Evolutionary conservation across 306 rosid species (phyloP), one percentile per base, ranked within the genome.

Genomic region (Trifolium subterraneum): DNA sequence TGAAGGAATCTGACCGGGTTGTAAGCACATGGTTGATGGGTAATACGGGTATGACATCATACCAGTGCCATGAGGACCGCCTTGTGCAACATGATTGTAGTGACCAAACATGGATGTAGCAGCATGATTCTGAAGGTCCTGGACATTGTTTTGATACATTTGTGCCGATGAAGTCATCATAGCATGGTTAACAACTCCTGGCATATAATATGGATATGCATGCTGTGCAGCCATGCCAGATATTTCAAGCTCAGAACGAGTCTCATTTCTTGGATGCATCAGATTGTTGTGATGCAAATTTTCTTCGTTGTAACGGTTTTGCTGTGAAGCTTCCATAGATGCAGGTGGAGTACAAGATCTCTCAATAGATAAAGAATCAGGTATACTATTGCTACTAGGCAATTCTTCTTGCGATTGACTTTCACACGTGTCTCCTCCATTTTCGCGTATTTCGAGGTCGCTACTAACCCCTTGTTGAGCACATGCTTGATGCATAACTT

Each of bases 331-430:
- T 60, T 89, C 92, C 78, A 56, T 60, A 14, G 88, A 85, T 69
- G 88, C 86, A 60, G 92, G 87, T 48, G 96, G 92, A 65, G 99
- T 92, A 65, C 85, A 88, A 76, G 97, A 92, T 72, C 93, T 90
- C 78, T 95, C 98, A 68, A 95, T 16, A 66, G 99, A 90, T 61
- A 85, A 64, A 72, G 97, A 95, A 85, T 90, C 91, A 0, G 86
- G 96, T 22, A 88, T 29, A 63, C 93, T 78, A 58, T 70, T 78
- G 80, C 64, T 51, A 75, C 92, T 85, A 11, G 97, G 99, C n/a
- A 92, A 68, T 66, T 87, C 91, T 66, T 88, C 89, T 71, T 79
- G 97, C 6, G 91, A 88, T 74, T 74, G 83, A 73, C 84, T 86
- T 81, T 88, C 93, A 78, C 78, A 78, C 0, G 78, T 82, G 72